Conservation (phyloP, 306 rosid species). For the Acacia acuminata region DNA sequence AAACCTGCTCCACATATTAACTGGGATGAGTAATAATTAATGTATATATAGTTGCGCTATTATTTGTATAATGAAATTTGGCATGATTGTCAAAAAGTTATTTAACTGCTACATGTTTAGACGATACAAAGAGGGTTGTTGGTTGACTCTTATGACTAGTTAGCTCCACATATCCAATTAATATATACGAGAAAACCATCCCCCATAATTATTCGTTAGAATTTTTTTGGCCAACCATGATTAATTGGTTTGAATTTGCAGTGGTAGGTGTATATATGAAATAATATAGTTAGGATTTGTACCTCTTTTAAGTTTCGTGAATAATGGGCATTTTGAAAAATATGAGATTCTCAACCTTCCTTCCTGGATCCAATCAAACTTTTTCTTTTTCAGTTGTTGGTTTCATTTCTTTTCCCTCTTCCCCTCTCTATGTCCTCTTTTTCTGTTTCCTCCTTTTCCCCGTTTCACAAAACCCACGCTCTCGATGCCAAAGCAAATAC, state of each 20-base stretch:
- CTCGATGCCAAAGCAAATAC: conserved; percentile 20
- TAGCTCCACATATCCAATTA: background rate
- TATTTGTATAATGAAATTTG: conserved; percentile 3
- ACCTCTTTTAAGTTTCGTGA: background rate
- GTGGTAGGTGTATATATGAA: background rate
- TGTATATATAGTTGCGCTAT: too few species aligned
- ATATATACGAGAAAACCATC: background rate
- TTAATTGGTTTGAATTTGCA: background rate
- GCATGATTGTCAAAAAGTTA: conserved; percentile 1
- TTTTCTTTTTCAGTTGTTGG: conserved; percentile 16
- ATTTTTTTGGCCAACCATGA: background rate
- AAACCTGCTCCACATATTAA: conserved; percentile 7
- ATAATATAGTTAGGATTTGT: background rate
- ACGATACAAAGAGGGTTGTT: background rate
- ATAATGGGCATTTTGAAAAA: background rate
- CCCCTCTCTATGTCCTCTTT: background rate
- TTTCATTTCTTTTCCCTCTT: background rate
- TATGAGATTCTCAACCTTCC: conserved; percentile 4
- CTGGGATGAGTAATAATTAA: background rate
- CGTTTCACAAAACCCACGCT: conserved; percentile 16
- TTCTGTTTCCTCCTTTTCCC: background rate
- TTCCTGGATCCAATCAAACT: conserved; percentile 30
- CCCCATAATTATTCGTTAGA: background rate
- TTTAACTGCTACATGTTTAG: background rate
- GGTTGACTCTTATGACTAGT: background rate